A percentile compares a stretch with the other conserved stretches of the same genome.
phyloP scores from a whole-genome alignment of 768 basidiomycete genomes.

The Tylopilus sp. region DNA sequence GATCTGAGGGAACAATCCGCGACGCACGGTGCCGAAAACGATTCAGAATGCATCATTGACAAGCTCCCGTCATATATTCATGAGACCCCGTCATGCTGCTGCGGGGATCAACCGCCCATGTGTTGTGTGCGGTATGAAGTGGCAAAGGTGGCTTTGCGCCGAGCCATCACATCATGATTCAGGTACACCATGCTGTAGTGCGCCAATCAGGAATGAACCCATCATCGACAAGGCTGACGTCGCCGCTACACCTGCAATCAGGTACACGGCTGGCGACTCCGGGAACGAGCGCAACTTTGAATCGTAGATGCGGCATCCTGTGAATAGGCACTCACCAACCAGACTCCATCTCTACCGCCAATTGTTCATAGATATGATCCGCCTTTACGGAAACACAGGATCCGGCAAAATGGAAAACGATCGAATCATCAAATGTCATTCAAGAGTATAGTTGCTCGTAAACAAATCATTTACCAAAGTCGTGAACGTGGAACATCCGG shows the following conservation, averaged over 20 bases:
- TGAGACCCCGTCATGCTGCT: neutral
- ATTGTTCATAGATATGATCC: constrained; percentile 13
- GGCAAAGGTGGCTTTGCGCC: neutral
- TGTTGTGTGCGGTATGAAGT: too few species aligned
- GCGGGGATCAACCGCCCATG: neutral
- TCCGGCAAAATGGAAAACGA: constrained; percentile 12
- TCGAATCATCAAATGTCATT: constrained; percentile 24
- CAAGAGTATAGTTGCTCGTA: constrained; percentile 21
- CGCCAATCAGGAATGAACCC: neutral
- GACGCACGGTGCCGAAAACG: neutral
- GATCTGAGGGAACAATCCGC: constrained; percentile 3
- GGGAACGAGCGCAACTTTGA: neutral
- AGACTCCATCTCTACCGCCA: neutral
- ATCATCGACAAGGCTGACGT: neutral
- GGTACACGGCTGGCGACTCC: neutral
- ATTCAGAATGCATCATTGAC: too few species aligned
- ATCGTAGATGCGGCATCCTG: neutral
- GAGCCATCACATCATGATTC: neutral
- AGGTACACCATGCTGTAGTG: neutral
- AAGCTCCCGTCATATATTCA: neutral
- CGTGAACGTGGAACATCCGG: constrained; percentile 16
- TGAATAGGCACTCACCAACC: constrained; percentile 1
- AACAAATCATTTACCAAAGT: constrained; percentile 21
- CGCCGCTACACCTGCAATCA: neutral
- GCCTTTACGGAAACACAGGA: neutral